Conservation (phyloP, 192 early-diverging fungal genomes). For the Cetraspora pellucida region DNA sequence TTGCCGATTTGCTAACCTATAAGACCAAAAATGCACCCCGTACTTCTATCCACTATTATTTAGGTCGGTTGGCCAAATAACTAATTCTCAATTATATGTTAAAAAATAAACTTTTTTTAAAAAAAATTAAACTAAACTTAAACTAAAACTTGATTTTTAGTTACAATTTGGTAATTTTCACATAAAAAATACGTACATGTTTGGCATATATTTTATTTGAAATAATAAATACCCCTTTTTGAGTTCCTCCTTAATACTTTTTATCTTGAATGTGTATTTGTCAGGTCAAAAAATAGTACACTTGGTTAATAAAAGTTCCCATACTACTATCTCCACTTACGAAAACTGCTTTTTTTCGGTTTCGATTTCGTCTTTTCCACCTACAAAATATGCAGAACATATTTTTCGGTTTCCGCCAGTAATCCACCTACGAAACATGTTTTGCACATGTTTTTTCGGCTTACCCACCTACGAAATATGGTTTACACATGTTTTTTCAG, state of each 20-base stretch:
- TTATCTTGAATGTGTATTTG: constrained; percentile 25
- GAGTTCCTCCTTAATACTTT: constrained; percentile 21
- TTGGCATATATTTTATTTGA: constrained; percentile 17
- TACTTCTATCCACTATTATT: constrained; percentile 18
- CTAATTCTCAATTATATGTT: constrained; percentile 12
- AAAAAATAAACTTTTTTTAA: constrained; percentile 17
- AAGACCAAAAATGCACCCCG: no score
- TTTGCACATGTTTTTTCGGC: constrained; percentile 24
- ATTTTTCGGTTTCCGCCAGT: constrained; percentile 29
- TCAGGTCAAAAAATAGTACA: constrained; percentile 27
- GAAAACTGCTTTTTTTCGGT: constrained; percentile 17
- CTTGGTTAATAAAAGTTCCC: constrained; percentile 18
- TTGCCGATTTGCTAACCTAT: no score
- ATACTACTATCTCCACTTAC: constrained; percentile 20
- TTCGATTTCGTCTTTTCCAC: constrained; percentile 13
- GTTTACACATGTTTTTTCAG: not conserved
- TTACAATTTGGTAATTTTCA: constrained; percentile 3
- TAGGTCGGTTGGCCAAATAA: not conserved
- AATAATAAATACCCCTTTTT: constrained; percentile 25
- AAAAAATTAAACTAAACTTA: no score
- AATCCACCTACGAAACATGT: constrained; percentile 27
- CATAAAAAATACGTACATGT: constrained; percentile 16
- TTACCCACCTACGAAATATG: constrained; percentile 1
- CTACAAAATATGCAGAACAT: constrained; percentile 11
- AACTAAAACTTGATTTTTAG: no score